A percentile compares a stretch with the other conserved stretches of the same genome.
These are phyloP conservation scores for Aureobasidium uvarum DNA, from an alignment of 2,329 filamentous ascomycete species.

Conservation along the genomic window DNA sequence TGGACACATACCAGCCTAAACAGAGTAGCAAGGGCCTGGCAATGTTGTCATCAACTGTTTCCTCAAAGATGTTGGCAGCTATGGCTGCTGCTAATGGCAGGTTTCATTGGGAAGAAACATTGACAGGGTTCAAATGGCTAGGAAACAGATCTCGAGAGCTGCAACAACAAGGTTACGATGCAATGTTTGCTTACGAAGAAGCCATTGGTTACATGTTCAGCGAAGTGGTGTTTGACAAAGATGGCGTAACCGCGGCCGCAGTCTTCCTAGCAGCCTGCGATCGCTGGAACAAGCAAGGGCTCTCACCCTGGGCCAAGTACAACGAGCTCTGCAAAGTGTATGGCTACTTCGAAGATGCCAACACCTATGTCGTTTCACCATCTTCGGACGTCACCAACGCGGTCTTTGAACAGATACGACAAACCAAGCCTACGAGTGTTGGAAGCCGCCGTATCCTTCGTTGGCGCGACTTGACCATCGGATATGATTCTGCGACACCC, in stretches of 20 bases:
- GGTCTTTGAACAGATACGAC: constrained; percentile 57
- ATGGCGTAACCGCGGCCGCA: constrained; percentile 60
- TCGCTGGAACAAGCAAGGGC: constrained; percentile 51
- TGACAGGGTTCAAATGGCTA: constrained; percentile 69
- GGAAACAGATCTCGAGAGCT: constrained; percentile 60
- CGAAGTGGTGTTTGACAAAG: constrained; percentile 62
- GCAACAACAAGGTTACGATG: constrained; percentile 48
- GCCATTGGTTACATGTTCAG: constrained; percentile 67
- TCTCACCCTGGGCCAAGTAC: constrained; percentile 59
- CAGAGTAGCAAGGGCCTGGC: constrained; percentile 41
- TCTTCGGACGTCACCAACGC: constrained; percentile 51
- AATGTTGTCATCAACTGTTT: constrained; percentile 63
- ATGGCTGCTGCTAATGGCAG: constrained; percentile 51
- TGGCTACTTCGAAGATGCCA: constrained; percentile 62
- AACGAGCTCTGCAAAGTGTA: constrained; percentile 57
- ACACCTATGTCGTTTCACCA: constrained; percentile 63
- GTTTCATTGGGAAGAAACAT: constrained; percentile 59
- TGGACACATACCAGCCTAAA: constrained; percentile 48
- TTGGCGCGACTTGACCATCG: constrained; percentile 62
- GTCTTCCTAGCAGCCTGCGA: constrained; percentile 58
- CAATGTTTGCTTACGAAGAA: constrained; percentile 62
- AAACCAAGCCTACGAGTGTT: constrained; percentile 19
- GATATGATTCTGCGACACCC: constrained; percentile 56
- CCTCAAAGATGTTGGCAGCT: constrained; percentile 60
- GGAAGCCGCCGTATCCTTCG: constrained; percentile 54